These are phyloP conservation scores for Triticum dicoccoides DNA, from an alignment of 176 grass and related monocot genomes.

Conservation along the genomic window DNA sequence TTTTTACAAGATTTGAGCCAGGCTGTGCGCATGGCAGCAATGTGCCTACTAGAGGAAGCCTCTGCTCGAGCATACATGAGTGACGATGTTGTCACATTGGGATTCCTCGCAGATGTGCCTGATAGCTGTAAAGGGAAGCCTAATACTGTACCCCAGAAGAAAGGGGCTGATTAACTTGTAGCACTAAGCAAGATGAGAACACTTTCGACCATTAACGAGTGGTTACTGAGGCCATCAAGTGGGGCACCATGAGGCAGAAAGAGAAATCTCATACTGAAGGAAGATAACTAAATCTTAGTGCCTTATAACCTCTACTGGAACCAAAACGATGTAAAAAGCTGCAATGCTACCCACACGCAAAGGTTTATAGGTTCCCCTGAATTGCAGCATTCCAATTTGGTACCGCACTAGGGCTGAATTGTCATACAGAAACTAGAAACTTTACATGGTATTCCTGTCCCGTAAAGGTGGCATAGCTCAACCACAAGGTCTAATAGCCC, in stretches of 20 bases:
- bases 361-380: background rate
- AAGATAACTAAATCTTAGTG: conserved; percentile 25
- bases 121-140: no score
- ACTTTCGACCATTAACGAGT: conserved; percentile 32
- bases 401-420: background rate
- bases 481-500: no score
- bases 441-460: no score
- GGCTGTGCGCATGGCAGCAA: no score
- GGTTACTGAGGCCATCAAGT: conserved; percentile 41
- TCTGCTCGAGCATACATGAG: no score
- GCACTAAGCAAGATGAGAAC: conserved; percentile 1
- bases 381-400: conserved; percentile 10
- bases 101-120: no score
- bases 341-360: background rate
- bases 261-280: conserved; percentile 24
- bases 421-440: background rate
- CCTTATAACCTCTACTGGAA: background rate
- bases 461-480: no score
- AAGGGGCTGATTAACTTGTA: no score
- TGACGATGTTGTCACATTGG: no score
- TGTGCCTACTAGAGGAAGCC: no score
- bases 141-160: no score
- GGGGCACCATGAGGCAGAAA: conserved; percentile 24
- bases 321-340: conserved; percentile 22
- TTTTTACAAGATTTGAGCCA: no score